A percentile compares a stretch with the other conserved stretches of the same genome.
Evolutionary conservation across 2,329 filamentous ascomycete genomes (phyloP).

Genomic region (Penicillium vulpinum): DNA sequence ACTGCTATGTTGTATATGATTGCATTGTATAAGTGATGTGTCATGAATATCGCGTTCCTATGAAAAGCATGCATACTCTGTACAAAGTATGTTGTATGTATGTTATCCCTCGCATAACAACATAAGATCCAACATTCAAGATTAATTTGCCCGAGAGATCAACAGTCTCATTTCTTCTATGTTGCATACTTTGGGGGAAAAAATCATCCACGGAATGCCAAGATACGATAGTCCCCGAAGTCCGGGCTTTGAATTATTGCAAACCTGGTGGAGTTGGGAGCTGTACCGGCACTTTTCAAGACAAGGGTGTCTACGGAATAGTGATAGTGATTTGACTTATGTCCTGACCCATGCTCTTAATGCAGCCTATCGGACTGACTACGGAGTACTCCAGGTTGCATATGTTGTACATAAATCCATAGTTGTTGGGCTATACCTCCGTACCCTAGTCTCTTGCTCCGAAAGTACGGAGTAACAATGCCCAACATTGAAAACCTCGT

Average conservation of each 20-base stretch:
- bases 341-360: neutral
- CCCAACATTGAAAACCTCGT: neutral
- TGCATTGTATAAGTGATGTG: neutral
- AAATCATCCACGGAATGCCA: neutral
- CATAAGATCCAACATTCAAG: neutral
- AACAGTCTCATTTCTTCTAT: neutral
- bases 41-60: neutral
- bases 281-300: neutral
- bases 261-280: neutral
- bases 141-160: neutral
- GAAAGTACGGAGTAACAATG: neutral
- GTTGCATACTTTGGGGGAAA: neutral
- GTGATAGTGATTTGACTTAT: neutral
- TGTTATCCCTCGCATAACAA: neutral
- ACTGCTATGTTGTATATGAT: too few species aligned
- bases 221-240: neutral
- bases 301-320: neutral
- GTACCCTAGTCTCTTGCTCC: neutral
- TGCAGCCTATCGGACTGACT: neutral
- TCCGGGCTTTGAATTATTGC: neutral
- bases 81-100: too few species aligned
- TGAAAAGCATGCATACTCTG: neutral
- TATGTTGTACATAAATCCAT: neutral
- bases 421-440: neutral
- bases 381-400: neutral